phyloP scores from a whole-genome alignment of 2,329 filamentous ascomycete genomes.

The Claviceps spartinae region DNA sequence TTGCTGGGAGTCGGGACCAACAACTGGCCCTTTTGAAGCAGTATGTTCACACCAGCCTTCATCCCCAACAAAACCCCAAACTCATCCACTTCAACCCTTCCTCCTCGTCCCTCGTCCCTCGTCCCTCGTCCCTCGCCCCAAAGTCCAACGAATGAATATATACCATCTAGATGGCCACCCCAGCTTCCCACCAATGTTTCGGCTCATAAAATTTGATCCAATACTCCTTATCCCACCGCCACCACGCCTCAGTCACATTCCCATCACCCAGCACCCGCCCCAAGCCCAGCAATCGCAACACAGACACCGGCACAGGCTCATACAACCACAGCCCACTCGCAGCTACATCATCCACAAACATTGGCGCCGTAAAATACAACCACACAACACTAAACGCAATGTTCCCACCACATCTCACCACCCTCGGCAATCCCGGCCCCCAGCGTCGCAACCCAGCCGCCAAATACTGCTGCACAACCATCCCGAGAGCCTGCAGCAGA shows the following conservation, averaged over 20 bases:
- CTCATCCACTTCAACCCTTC: no score
- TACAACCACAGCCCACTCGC: constrained; percentile 63
- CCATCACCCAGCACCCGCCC: constrained; percentile 28
- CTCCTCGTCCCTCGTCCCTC: no score
- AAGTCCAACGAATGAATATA: no score
- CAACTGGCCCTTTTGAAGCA: no score
- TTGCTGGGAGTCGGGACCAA: no score
- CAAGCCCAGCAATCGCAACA: constrained; percentile 51
- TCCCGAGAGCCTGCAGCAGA: constrained; percentile 50
- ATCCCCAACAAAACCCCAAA: no score
- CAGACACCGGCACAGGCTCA: constrained; percentile 69
- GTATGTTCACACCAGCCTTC: no score
- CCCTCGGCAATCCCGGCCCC: constrained; percentile 27
- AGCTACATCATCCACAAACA: constrained; percentile 66
- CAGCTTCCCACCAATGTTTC: constrained; percentile 45
- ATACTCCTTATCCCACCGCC: constrained; percentile 48
- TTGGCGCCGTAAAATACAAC: constrained; percentile 50
- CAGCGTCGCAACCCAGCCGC: constrained; percentile 19
- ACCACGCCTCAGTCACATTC: constrained; percentile 42
- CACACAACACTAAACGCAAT: constrained; percentile 48
- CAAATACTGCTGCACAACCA: constrained; percentile 41
- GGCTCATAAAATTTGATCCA: constrained; percentile 44
- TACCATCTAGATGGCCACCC: constrained; percentile 17
- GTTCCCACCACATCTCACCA: constrained; percentile 41
- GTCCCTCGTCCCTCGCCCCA: no score